Base-by-base conservation (phyloP, 805 yeast genomes). In the Candida rishiriensis region DNA sequence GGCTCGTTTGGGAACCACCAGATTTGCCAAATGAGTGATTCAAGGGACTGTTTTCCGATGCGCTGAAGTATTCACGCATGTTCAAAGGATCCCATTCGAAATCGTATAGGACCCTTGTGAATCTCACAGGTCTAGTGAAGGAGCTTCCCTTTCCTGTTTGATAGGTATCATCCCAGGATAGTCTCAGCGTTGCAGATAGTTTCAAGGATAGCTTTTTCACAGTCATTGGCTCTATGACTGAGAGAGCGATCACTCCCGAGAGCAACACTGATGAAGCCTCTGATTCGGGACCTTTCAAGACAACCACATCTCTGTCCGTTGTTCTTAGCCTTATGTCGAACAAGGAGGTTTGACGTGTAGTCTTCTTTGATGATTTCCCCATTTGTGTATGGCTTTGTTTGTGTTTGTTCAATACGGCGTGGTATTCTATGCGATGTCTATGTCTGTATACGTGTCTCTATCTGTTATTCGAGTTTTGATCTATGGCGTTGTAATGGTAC, bases 181-280 rank as follows among this genome's bases (percentile, higher is more conserved):
- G 60, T 40, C 82, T 73, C 43, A 89, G 59, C 2, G 82, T 81
- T 2, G 90, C 88, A 44, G 78, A 76, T 18, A 93, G 61, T 49
- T 81, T 76, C 42, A 93, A 64, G 4, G 78, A 63, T 49, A 93
- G 64, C 52, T 75, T 78, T 57, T 79, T 83, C 41, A 91, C 73
- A 13, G 79, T 65, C 44, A 88, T 66, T 3, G 96, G 87, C 51
- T 91, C 98, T 11, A 74, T 71, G 1, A 87, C 79, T 1, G 90
- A 75, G 21, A 93, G 64, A 1, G 84, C 89, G 18, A 93, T 81
- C 10, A 79, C 79, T 3, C 99, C 99, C 1, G 84, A 68, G 26
- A 93, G 63, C 7, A 85, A 66, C 3, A 79, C 86, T 2, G 96
- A 81, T 0, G 88, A 73, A 0, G 97, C 96, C 41, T 83, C 90